A percentile compares a stretch with the other conserved stretches of the same genome.
These are phyloP conservation scores for Aspergillus leporis DNA, from an alignment of 495 filamentous ascomycete species.

Conservation along the genomic window DNA sequence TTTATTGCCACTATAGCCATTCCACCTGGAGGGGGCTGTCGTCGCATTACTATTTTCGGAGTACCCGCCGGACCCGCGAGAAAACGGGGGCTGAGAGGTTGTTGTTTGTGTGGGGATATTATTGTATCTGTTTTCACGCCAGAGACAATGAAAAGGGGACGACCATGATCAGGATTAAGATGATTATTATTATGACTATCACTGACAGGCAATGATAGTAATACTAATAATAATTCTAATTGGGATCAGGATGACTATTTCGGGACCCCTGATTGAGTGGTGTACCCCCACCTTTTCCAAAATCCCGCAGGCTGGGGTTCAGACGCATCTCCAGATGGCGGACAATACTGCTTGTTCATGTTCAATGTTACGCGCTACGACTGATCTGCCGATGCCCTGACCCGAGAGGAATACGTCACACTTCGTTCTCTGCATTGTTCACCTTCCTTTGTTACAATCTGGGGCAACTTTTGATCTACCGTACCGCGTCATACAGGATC, in stretches of 20 bases:
- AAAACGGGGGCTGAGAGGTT: not conserved
- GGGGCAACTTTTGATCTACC: not conserved
- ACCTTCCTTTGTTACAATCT: not conserved
- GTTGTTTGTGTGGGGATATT: not conserved
- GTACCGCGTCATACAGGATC: not conserved
- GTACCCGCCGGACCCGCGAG: constrained; percentile 22
- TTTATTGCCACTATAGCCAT: not conserved
- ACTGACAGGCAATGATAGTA: not conserved
- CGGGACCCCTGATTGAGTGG: constrained; percentile 14
- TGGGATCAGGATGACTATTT: constrained; percentile 10
- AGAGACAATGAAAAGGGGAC: not conserved
- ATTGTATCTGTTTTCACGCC: not conserved
- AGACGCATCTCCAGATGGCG: not conserved
- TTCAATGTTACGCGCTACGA: not conserved
- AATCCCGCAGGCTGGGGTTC: constrained; percentile 14
- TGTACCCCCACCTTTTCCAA: constrained; percentile 19
- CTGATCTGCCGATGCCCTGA: not conserved
- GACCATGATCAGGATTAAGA: not conserved
- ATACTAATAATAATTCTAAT: not conserved
- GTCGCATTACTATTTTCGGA: constrained; percentile 10
- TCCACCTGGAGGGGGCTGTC: not conserved
- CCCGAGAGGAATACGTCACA: not conserved
- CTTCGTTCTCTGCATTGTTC: not conserved
- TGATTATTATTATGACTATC: not conserved
- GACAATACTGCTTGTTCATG: not conserved